Percentiles rank a stretch among this genome's conserved stretches.
Evolutionary conservation across 495 filamentous ascomycete genomes (phyloP).

Genomic region (Podospora comata): DNA sequence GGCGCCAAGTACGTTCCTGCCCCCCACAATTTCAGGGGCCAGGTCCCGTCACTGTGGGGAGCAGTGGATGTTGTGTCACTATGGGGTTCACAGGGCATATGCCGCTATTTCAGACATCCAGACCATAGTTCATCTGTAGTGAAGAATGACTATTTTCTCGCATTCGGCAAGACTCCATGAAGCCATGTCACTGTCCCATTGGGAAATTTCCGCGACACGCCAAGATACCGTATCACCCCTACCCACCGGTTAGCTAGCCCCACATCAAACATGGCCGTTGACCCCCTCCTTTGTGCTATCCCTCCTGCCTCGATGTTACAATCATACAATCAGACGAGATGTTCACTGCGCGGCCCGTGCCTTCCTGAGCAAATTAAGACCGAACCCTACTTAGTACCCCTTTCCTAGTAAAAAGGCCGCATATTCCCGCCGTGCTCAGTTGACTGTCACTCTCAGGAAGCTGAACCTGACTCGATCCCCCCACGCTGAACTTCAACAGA

Average conservation of each 20-base stretch:
- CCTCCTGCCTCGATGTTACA: background rate
- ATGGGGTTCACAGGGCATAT: background rate
- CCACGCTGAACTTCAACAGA: background rate
- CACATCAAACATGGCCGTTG: background rate
- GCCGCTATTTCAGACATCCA: background rate
- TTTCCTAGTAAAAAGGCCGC: background rate
- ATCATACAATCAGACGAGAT: background rate
- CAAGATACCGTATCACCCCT: background rate
- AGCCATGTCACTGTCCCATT: background rate
- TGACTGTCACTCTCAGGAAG: background rate
- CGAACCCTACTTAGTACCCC: background rate
- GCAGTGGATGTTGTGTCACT: background rate
- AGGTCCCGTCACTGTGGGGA: background rate
- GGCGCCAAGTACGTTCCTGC: background rate
- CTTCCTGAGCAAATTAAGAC: background rate
- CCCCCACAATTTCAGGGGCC: background rate
- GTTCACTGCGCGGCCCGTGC: background rate
- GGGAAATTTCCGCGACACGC: background rate
- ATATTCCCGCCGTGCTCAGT: background rate
- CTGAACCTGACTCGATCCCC: background rate
- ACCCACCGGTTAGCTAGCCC: background rate
- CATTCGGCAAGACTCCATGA: background rate
- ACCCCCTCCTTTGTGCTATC: background rate
- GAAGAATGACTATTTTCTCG: background rate
- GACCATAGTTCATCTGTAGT: background rate